These are phyloP conservation scores for Stentor coeruleus DNA, from an alignment of 73 alveolate species.

Conservation along the genomic window DNA sequence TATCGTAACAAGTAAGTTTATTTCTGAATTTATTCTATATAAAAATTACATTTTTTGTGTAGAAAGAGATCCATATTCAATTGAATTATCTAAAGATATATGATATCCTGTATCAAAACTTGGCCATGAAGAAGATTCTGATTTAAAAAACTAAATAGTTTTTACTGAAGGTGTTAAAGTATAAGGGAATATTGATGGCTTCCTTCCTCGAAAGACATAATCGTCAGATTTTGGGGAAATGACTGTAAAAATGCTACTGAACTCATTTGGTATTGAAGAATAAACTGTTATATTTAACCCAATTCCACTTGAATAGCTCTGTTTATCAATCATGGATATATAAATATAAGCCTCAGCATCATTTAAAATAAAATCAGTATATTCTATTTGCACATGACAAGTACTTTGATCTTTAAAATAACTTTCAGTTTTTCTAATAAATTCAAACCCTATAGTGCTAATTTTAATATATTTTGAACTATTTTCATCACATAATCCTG, in stretches of 20 bases:
- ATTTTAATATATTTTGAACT: too few species aligned
- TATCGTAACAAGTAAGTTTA: neutral
- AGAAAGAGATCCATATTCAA: neutral
- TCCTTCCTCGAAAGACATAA: neutral
- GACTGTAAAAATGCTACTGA: neutral
- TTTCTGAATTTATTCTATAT: neutral
- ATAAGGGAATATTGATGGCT: neutral
- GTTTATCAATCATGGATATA: neutral
- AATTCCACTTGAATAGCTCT: neutral
- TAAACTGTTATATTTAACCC: neutral
- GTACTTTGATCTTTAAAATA: too few species aligned
- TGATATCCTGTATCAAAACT: constrained; percentile 9
- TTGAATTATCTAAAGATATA: neutral
- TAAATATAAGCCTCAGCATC: too few species aligned
- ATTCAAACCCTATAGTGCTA: too few species aligned
- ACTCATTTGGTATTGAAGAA: constrained; percentile 8
- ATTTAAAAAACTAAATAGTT: neutral
- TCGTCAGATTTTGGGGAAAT: neutral
- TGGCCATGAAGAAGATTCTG: constrained; percentile 8
- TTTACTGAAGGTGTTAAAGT: constrained; percentile 16
- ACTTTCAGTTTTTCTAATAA: too few species aligned
- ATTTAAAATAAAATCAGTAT: too few species aligned
- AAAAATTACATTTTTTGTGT: neutral
- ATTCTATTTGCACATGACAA: too few species aligned
- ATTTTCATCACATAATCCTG: neutral